Evolutionary conservation across 495 filamentous ascomycete species (phyloP).

Genomic region (Tuber umbilicatum): DNA sequence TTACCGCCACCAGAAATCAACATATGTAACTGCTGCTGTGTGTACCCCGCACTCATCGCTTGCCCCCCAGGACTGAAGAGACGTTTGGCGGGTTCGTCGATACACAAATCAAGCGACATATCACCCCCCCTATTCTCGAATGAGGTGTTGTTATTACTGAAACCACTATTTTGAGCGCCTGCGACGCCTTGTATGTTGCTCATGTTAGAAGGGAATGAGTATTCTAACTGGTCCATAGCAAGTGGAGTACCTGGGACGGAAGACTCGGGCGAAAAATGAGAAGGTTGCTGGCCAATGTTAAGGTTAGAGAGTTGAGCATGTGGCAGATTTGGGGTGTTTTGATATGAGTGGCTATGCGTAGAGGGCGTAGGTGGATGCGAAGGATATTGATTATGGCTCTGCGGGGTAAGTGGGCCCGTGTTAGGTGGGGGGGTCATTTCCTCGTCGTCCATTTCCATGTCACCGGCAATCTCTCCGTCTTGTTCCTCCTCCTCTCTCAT

Average conservation of each 20-base stretch:
- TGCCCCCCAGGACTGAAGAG: slow-evolving; percentile 80
- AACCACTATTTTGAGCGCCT: slow-evolving; percentile 41
- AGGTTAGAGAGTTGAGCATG: slow-evolving; percentile 93
- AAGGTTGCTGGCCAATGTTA: slow-evolving; percentile 53
- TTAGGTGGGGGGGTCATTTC: slow-evolving; percentile 55
- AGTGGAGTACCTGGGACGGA: slow-evolving; percentile 68
- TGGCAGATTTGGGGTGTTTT: slow-evolving; percentile 95
- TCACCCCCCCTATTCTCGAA: slow-evolving; percentile 40
- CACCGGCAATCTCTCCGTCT: slow-evolving; percentile 49
- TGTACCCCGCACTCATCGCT: slow-evolving; percentile 50
- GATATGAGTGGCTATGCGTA: slow-evolving; percentile 59
- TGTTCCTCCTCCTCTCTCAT: slow-evolving; percentile 34
- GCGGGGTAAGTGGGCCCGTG: slow-evolving; percentile 50
- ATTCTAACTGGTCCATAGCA: slow-evolving; percentile 48
- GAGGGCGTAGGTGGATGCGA: slow-evolving; percentile 84
- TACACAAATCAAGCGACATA: slow-evolving; percentile 64
- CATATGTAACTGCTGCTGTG: slow-evolving; percentile 36
- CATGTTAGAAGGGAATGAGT: slow-evolving; percentile 37
- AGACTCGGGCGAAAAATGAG: slow-evolving; percentile 63
- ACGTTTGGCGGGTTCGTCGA: slow-evolving; percentile 91
- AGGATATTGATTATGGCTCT: slow-evolving; percentile 60
- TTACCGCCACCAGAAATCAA: slow-evolving; percentile 28
- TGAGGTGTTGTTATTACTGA: slow-evolving; percentile 18
- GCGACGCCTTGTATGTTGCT: slow-evolving; percentile 46
- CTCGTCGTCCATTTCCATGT: slow-evolving; percentile 93